Percentiles rank a stretch among this genome's conserved stretches.
Conservation (phyloP, 1,284 basidiomycete species). For the Megacollybia platyphylla region DNA sequence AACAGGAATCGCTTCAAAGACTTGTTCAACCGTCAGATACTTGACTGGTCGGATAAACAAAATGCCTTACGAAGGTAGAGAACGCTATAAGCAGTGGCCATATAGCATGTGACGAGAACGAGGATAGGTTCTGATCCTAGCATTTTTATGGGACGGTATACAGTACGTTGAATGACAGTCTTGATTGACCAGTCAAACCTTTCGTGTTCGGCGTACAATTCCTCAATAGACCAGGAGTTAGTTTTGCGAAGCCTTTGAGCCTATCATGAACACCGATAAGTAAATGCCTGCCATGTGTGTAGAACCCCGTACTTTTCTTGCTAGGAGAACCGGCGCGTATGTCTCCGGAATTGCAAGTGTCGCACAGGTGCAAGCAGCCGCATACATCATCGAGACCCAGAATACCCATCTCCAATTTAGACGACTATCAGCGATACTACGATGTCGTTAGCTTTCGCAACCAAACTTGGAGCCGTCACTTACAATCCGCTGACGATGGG, state of each 20-base stretch:
- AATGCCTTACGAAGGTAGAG: slow-evolving; percentile 12
- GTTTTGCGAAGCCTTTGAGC: slow-evolving; percentile 16
- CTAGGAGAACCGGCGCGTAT: slow-evolving; percentile 29
- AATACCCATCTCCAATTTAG: slow-evolving; percentile 52
- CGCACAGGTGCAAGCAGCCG: slow-evolving; percentile 18
- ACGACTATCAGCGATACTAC: slow-evolving; percentile 25
- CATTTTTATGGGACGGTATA: slow-evolving; percentile 19
- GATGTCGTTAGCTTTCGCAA: slow-evolving; percentile 9
- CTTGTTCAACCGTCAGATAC: slow-evolving; percentile 12
- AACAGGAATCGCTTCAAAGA: slow-evolving; percentile 49
- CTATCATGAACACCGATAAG: slow-evolving; percentile 5
- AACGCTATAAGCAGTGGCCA: slow-evolving; percentile 20
- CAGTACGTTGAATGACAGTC: slow-evolving; percentile 14
- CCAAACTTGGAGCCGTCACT: slow-evolving; percentile 5
- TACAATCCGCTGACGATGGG: slow-evolving; percentile 46
- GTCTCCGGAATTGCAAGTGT: slow-evolving; percentile 13
- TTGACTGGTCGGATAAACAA: neutral
- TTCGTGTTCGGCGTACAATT: slow-evolving; percentile 22
- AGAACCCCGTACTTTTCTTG: slow-evolving; percentile 9
- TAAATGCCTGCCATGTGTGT: too few species aligned
- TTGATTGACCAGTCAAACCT: slow-evolving; percentile 13
- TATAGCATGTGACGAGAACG: slow-evolving; percentile 21
- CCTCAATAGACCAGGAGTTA: slow-evolving; percentile 17
- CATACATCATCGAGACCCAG: slow-evolving; percentile 44
- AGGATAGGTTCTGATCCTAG: slow-evolving; percentile 20